These are phyloP conservation scores for Aegilops sharonensis DNA, from an alignment of 176 grass and related monocot species.

Conservation along the genomic window DNA sequence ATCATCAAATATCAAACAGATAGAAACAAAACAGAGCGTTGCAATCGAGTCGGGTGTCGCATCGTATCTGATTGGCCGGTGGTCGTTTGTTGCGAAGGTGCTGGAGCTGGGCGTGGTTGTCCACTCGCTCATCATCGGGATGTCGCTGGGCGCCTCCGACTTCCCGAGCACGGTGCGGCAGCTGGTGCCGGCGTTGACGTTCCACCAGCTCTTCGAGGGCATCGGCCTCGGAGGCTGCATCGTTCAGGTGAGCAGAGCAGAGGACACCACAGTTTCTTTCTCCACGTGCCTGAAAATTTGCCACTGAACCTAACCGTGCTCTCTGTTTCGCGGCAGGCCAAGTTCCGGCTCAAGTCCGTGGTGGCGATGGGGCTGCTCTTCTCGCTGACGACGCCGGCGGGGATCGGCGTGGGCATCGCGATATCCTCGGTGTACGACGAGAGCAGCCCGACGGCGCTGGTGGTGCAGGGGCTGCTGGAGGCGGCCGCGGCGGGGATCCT, in stretches of 20 bases:
- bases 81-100: constrained; percentile 16
- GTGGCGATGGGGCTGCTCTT: constrained; percentile 58
- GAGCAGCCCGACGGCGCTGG: constrained; percentile 51
- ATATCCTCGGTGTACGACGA: constrained; percentile 72
- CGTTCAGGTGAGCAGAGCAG: constrained; percentile 39
- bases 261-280: background rate
- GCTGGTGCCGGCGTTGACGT: constrained; percentile 58
- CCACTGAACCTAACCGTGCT: background rate
- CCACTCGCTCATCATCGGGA: constrained; percentile 65
- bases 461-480: constrained; percentile 60
- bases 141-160: constrained; percentile 55
- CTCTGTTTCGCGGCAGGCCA: constrained; percentile 23
- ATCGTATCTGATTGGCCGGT: background rate
- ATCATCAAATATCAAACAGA: background rate
- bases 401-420: constrained; percentile 59
- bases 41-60: background rate
- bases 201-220: constrained; percentile 71
- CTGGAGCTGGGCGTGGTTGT: constrained; percentile 65
- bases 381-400: constrained; percentile 60
- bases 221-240: constrained; percentile 59
- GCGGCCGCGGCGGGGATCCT: constrained; percentile 62
- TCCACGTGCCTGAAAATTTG: background rate
- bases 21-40: background rate
- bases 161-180: constrained; percentile 52
- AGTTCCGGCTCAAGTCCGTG: constrained; percentile 36